Evolutionary conservation across 768 basidiomycete species (phyloP).

Genomic region (Rhodosporidiobolus sp.): DNA sequence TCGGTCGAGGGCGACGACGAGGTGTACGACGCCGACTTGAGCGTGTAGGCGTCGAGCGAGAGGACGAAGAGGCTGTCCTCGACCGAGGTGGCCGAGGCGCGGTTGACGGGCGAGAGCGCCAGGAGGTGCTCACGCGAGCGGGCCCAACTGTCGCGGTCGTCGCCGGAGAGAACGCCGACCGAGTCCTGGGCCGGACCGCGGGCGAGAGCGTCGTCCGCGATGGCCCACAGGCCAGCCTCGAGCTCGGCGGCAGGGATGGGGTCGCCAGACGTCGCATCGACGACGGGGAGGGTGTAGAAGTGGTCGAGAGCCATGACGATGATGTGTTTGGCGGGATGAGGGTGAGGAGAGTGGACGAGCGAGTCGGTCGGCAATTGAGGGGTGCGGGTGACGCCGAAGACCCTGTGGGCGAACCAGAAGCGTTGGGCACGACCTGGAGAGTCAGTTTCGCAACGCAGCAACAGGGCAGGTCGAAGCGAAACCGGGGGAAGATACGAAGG

Average conservation of each 20-base stretch:
- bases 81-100: slow-evolving; percentile 60
- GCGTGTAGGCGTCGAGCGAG: slow-evolving; percentile 72
- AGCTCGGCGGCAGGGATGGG: slow-evolving; percentile 57
- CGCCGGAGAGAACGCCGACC: slow-evolving; percentile 73
- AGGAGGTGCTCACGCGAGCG: slow-evolving; percentile 68
- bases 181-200: slow-evolving; percentile 50
- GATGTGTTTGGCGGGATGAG: slow-evolving; percentile 57
- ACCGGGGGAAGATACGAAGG: background rate
- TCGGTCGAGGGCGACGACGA: slow-evolving; percentile 21
- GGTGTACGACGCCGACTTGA: slow-evolving; percentile 45
- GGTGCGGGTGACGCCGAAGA: slow-evolving; percentile 73
- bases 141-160: slow-evolving; percentile 78
- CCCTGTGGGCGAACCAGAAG: slow-evolving; percentile 45
- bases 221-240: slow-evolving; percentile 54
- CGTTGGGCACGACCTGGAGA: slow-evolving; percentile 38
- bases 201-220: slow-evolving; percentile 60
- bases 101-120: slow-evolving; percentile 66
- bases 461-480: slow-evolving; percentile 1
- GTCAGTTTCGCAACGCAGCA: slow-evolving; percentile 23
- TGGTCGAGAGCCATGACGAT: slow-evolving; percentile 71
- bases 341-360: slow-evolving; percentile 56
- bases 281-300: slow-evolving; percentile 72
- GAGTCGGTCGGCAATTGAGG: slow-evolving; percentile 67
- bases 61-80: slow-evolving; percentile 73
- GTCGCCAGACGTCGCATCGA: slow-evolving; percentile 52